Evolutionary conservation across 176 grass and related monocot species (phyloP).

Genomic region (Zea luxurians): DNA sequence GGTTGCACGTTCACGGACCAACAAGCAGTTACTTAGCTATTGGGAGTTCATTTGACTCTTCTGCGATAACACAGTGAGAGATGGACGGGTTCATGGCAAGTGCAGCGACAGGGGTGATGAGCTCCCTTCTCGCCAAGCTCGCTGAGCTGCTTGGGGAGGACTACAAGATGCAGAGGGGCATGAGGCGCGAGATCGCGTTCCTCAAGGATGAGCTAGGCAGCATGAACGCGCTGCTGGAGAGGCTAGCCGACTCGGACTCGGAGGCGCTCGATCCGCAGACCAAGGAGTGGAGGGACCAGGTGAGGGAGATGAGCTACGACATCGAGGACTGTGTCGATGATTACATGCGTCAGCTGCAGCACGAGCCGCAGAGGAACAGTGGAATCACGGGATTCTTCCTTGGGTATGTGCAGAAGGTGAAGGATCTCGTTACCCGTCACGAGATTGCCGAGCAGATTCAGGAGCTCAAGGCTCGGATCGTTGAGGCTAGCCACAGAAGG

Average conservation of each 20-base stretch:
- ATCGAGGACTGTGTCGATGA: conserved; percentile 29
- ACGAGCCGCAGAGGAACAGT: neutral
- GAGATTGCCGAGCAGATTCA: conserved; percentile 25
- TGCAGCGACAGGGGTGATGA: too few relatives aligned
- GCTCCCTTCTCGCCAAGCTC: too few relatives aligned
- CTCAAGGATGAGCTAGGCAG: neutral
- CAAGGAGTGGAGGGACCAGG: conserved; percentile 40
- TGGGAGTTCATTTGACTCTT: too few relatives aligned
- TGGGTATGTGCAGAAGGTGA: conserved; percentile 11
- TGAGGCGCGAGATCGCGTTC: too few relatives aligned
- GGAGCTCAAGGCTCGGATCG: conserved; percentile 32
- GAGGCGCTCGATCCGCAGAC: conserved; percentile 22
- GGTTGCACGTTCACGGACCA: too few relatives aligned
- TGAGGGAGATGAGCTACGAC: conserved; percentile 44
- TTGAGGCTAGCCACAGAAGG: conserved; percentile 2
- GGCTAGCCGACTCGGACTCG: neutral
- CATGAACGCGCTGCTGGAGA: conserved; percentile 30
- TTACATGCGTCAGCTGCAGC: neutral
- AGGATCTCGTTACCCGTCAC: neutral
- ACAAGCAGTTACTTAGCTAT: too few relatives aligned
- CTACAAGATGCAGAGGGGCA: too few relatives aligned
- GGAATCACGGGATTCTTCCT: neutral
- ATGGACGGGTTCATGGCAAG: too few relatives aligned
- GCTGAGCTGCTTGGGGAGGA: too few relatives aligned
- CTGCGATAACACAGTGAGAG: too few relatives aligned